Evolutionary conservation across 2,329 filamentous ascomycete genomes (phyloP), one percentile per base, ranked within the genome.

Genomic region (Phialophora macrospora): DNA sequence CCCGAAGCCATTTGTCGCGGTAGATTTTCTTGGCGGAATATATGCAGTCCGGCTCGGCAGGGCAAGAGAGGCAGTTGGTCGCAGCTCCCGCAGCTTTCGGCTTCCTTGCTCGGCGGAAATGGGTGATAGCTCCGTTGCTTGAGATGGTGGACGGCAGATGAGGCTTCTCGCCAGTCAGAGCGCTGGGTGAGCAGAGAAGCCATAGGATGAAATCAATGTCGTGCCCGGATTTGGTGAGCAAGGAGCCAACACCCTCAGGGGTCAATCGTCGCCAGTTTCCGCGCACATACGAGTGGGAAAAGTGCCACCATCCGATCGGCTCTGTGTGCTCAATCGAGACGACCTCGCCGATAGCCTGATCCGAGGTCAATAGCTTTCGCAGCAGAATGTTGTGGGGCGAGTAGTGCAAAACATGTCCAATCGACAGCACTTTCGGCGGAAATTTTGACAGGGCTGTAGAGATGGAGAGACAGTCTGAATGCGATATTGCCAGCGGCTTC

Each of bases 261-360:
- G 87, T 89, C 70, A 92, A 88, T 68, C 91, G 91, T 5, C 94
- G 87, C 95, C 95, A 98, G 78, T 98, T 97, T 17, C 95, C 95
- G 54, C 87, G 86, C 41, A 98, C 94, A 72, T 94, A 97, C 49
- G 89, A 92, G 76, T 97, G 93, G 0, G 90, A 84, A 75, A 96
- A 98, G 76, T 98, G 95, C 92, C 93, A 98, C 88, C 90, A 96
- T 0, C 95, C 95, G 0, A 99, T 89, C 0, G 95, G 95, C 77
- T 98, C 95, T 0, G 92, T 95, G 77, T 98, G 95, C 69, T 96
- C 91, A 46, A 97, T 84, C 46, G 90, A 94, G 60, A 96, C 81
- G 32, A 97, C 82, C 62, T 97, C 90, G 6, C 95, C 95, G 73
- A 99, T 89, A 12, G 88, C 86, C 12, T 84, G 84, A 60, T 96